Base-by-base conservation (phyloP, 345 rosid genomes). In the Eucalyptus melliodora region DNA sequence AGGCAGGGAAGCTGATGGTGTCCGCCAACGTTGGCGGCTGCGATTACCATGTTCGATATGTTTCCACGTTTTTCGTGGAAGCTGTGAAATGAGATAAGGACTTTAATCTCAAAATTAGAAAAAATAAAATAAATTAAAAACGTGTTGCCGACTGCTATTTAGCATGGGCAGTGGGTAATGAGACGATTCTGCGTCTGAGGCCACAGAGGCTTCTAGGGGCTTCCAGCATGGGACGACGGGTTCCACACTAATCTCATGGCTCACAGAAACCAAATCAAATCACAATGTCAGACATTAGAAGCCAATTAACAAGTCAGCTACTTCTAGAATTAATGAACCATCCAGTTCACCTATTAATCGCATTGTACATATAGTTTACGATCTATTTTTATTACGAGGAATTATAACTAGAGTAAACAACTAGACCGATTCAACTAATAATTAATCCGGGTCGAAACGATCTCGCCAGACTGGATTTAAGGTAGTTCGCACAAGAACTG, bases 371-470 rank as follows among this genome's bases (percentile, higher is more conserved):
- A 21, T 11, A 1, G 42, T 37, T 11, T 37, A 19, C 30, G 1
- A 2, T 72, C 40, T 10, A 6, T 21, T 72, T 34, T 3, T 11
- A 17, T 69, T 16, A 31, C 1, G 44, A 5, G 3, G 81, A 34
- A 34, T 69, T 31, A 4, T n/a, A 7, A 65, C 17, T 3, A 65
- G 5, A 7, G 5, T n/a, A 9, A n/a, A 11, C 5, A 0, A 40
- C 8, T 3, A 24, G 5, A 77, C 7, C 3, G 27, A 1, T 37
- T 77, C 14, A 3, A 34, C 49, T 11, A 4, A 19, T 7, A 45
- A 45, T 11, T n/a, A 6, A 30, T 13, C 1, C 37, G 3, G 1
- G 2, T 2, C 1, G 8, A 30, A 60, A 60, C 2, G 4, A 2
- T 13, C 16, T 69, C 40, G 1, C 3, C 8, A 60, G 4, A 60